Evolutionary conservation across 2,329 filamentous ascomycete genomes (phyloP).

Genomic region (Moelleriella libera): DNA sequence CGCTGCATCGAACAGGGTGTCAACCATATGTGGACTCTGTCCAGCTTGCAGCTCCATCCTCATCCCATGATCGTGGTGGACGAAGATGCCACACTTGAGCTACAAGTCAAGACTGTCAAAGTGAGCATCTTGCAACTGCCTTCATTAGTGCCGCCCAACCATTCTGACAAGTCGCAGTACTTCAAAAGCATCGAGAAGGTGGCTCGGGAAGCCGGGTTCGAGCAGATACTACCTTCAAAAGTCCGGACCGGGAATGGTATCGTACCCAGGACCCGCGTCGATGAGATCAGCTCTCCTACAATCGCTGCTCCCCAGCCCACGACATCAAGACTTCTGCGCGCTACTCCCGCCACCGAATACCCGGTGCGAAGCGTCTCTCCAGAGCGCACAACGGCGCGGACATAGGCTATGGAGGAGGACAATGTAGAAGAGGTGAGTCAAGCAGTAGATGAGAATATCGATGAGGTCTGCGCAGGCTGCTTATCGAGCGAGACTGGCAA

Average conservation of each 20-base stretch:
- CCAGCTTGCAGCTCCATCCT: conserved; percentile 64
- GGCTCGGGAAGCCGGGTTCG: conserved; percentile 40
- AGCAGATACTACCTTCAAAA: conserved; percentile 41
- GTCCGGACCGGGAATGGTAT: conserved; percentile 36
- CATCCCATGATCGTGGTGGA: conserved; percentile 75
- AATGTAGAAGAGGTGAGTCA: no score
- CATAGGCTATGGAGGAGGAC: conserved; percentile 10
- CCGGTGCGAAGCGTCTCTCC: conserved; percentile 42
- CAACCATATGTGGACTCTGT: conserved; percentile 87
- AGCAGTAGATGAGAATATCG: no score
- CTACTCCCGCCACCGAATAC: conserved; percentile 40
- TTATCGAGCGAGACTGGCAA: no score
- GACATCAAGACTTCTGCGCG: conserved; percentile 38
- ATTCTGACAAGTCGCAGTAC: conserved; percentile 27
- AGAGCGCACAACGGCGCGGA: conserved; percentile 46
- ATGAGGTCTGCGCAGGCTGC: no score
- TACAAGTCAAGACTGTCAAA: conserved; percentile 61
- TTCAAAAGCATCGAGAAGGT: conserved; percentile 60
- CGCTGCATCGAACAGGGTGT: conserved; percentile 70
- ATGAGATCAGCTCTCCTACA: conserved; percentile 27
- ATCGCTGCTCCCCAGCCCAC: conserved; percentile 41
- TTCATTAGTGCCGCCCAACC: not conserved
- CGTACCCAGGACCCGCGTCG: conserved; percentile 24
- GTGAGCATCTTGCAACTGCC: conserved; percentile 15
- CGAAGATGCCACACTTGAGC: conserved; percentile 61